phyloP scores from a whole-genome alignment of 495 filamentous ascomycete genomes.

The Cladorrhinum samala region DNA sequence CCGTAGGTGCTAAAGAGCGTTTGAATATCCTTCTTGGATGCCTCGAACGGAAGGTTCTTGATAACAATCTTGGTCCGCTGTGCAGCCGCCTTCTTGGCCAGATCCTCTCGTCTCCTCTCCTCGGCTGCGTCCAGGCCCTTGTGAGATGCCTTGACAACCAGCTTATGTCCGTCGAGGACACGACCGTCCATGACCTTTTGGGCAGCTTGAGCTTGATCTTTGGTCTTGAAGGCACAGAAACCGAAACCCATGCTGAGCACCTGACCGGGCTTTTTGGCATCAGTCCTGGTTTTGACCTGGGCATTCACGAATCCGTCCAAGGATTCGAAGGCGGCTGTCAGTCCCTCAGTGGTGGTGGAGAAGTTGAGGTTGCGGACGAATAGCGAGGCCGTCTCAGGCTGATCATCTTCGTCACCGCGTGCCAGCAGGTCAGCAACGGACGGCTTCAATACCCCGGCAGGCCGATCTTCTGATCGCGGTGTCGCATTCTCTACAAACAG shows the following conservation, averaged over 20 bases:
- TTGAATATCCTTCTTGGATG: conserved; percentile 83
- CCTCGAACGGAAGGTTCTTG: conserved; percentile 97
- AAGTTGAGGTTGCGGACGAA: conserved; percentile 94
- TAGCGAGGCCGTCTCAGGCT: conserved; percentile 64
- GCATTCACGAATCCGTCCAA: conserved; percentile 82
- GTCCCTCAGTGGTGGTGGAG: conserved; percentile 66
- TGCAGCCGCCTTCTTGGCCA: conserved; percentile 64
- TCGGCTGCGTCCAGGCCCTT: conserved; percentile 80
- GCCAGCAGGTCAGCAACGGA: conserved; percentile 49
- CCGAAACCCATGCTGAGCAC: conserved; percentile 93
- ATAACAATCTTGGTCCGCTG: conserved; percentile 88
- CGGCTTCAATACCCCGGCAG: conserved; percentile 35
- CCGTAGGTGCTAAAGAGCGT: conserved; percentile 83
- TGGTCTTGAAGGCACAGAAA: conserved; percentile 81
- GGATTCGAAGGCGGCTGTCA: conserved; percentile 68
- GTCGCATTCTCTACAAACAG: conserved; percentile 54
- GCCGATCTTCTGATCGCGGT: conserved; percentile 18
- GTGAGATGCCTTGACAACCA: conserved; percentile 77
- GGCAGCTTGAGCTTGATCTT: conserved; percentile 70
- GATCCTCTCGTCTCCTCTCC: conserved; percentile 72
- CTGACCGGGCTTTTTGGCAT: conserved; percentile 77
- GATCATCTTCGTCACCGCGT: conserved; percentile 48
- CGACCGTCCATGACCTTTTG: conserved; percentile 79
- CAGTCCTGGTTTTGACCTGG: conserved; percentile 77
- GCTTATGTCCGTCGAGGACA: conserved; percentile 74